phyloP scores from a whole-genome alignment of 2,329 filamentous ascomycete genomes.

The Colletotrichum caudatum region DNA sequence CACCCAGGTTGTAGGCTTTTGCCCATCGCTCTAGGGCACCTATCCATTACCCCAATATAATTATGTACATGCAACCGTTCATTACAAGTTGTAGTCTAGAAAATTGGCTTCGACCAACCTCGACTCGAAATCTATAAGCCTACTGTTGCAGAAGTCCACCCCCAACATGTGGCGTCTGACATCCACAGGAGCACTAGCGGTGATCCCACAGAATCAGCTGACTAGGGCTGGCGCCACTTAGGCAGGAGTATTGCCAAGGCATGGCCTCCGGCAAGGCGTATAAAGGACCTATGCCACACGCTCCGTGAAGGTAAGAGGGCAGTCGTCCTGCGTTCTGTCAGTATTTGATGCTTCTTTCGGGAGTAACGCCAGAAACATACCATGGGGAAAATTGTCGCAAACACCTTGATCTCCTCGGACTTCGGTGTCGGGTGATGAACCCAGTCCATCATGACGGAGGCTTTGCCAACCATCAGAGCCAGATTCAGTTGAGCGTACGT shows the following conservation, averaged over 20 bases:
- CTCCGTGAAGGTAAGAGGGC: constrained; percentile 78
- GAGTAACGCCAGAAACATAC: constrained; percentile 62
- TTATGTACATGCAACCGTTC: constrained; percentile 36
- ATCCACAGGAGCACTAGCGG: constrained; percentile 23
- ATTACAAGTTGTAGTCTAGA: constrained; percentile 39
- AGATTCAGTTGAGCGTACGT: constrained; percentile 91
- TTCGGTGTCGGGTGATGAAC: constrained; percentile 84
- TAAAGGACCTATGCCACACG: constrained; percentile 57
- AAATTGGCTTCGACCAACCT: constrained; percentile 23
- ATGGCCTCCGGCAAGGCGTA: background rate
- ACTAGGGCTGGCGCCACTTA: constrained; percentile 10
- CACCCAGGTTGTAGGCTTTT: background rate
- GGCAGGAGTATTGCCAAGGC: constrained; percentile 5
- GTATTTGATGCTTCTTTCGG: constrained; percentile 33
- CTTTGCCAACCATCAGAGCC: constrained; percentile 90
- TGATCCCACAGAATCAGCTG: constrained; percentile 12
- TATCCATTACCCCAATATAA: constrained; percentile 11
- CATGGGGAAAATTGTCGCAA: constrained; percentile 97
- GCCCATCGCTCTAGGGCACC: constrained; percentile 18
- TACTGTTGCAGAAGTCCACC: constrained; percentile 5
- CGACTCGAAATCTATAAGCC: constrained; percentile 17
- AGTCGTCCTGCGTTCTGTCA: constrained; percentile 75
- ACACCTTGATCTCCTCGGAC: constrained; percentile 97
- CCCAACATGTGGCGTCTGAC: constrained; percentile 19
- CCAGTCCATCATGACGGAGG: constrained; percentile 89